phyloP scores from a whole-genome alignment of 805 yeast species.

The Cyberlindnera euphorbiae region DNA sequence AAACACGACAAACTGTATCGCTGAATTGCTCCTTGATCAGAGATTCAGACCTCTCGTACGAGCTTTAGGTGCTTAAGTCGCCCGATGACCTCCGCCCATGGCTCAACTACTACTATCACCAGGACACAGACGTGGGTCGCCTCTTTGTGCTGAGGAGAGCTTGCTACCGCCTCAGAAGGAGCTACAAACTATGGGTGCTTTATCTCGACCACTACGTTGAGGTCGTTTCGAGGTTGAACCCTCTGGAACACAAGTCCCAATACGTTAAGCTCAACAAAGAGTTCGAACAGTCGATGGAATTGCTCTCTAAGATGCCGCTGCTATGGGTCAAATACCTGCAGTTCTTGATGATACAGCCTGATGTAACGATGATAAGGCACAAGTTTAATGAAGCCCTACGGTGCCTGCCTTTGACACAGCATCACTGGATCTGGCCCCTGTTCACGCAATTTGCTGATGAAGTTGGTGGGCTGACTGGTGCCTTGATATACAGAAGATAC shows the following conservation, averaged over 20 bases:
- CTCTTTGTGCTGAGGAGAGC: constrained; percentile 52
- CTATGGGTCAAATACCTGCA: constrained; percentile 49
- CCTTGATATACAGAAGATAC: constrained; percentile 29
- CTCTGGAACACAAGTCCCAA: constrained; percentile 28
- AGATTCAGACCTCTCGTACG: constrained; percentile 37
- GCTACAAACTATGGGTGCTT: constrained; percentile 50
- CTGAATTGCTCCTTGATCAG: constrained; percentile 7
- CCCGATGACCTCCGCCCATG: constrained; percentile 34
- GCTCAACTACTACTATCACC: constrained; percentile 34
- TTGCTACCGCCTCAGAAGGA: constrained; percentile 35
- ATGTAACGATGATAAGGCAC: constrained; percentile 36
- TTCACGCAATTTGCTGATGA: constrained; percentile 45
- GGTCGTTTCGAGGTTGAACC: constrained; percentile 26
- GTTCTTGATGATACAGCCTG: constrained; percentile 33
- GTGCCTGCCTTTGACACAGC: constrained; percentile 46
- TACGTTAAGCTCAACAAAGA: constrained; percentile 34
- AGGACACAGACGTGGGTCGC: constrained; percentile 25
- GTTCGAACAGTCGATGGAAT: constrained; percentile 43
- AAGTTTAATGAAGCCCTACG: constrained; percentile 48
- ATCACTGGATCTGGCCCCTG: constrained; percentile 49
- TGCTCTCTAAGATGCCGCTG: constrained; percentile 40
- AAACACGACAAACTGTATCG: background rate
- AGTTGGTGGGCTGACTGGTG: constrained; percentile 35
- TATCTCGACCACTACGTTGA: constrained; percentile 41
- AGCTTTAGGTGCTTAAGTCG: constrained; percentile 37